Base-by-base conservation (phyloP, 768 basidiomycete genomes). In the Tulasnella sp. region DNA sequence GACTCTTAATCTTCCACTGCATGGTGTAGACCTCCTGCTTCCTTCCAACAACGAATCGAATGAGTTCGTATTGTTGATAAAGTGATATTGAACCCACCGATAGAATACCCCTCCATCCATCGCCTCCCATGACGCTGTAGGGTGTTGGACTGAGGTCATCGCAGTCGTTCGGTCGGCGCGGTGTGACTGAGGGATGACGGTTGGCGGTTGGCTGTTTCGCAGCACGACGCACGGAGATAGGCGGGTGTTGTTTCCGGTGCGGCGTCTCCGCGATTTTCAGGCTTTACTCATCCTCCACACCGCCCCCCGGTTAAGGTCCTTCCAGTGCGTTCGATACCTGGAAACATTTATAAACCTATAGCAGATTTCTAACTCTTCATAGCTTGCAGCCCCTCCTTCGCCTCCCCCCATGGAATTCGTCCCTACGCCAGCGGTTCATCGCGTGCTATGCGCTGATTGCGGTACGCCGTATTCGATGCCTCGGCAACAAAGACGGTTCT, bases 41-140 rank as follows among this genome's bases (percentile, higher is more conserved):
- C 75, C 87, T 84, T 75, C 74, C 74, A 40, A 40, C 46, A 31
- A 75, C n/a, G 18, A 75, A 28, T 81, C 28, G 28, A 7, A 46
- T 69, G 64, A 69, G 64, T 14, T 40, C 34, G 3, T 40, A 16
- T 44, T 75, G 2, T 18, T 18, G 20, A 31, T 41, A 22, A 75
- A 40, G 24, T 41, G n/a, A 40, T 28, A 81, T 31, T 60, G 16
- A 31, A 80, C 69, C 42, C 34, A 83, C 84, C 93, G 88, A 84
- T 98, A 98, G 87, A 98, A 99, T 44, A 93, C 94, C 83, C 88
- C 92, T 37, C 93, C 94, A 85, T 93, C 90, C 92, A 98, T 95
- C 64, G 96, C 90, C 85, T 97, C 93, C 97, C 97, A 99, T 86
- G 91, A 90, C 42, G 91, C 86, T 3, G 94, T 94, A 1, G 95